These are phyloP conservation scores for Pochonia chlamydosporia DNA, from an alignment of 2,329 filamentous ascomycete species.

Conservation along the genomic window DNA sequence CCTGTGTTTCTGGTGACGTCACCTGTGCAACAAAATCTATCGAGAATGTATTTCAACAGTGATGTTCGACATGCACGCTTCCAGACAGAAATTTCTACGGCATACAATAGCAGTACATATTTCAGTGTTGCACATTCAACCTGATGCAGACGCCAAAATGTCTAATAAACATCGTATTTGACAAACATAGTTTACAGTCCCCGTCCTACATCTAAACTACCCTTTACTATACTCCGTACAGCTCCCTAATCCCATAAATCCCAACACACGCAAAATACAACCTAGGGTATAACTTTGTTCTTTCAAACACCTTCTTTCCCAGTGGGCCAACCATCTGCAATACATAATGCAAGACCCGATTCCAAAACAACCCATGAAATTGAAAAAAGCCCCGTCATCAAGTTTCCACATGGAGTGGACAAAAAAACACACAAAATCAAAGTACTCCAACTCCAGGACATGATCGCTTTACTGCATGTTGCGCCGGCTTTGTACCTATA, in stretches of 20 bases:
- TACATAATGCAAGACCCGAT: background rate
- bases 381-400: too few relatives aligned
- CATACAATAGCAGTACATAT: too few relatives aligned
- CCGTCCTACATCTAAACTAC: background rate
- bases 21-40: too few relatives aligned
- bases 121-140: too few relatives aligned
- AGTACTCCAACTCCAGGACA: background rate
- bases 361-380: background rate
- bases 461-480: conserved; percentile 1
- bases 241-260: background rate
- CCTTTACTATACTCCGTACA: background rate
- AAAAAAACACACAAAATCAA: background rate
- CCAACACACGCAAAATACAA: background rate
- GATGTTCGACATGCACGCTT: too few relatives aligned
- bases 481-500: background rate
- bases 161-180: background rate
- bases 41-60: too few relatives aligned
- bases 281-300: conserved; percentile 2
- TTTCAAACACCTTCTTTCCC: background rate
- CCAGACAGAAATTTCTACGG: too few relatives aligned
- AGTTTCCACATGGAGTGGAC: background rate
- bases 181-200: background rate
- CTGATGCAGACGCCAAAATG: too few relatives aligned
- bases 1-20: too few relatives aligned
- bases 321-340: background rate